A percentile compares a stretch with the other conserved stretches of the same genome.
These are phyloP conservation scores for Simplicillium sp. DNA, from an alignment of 2,329 filamentous ascomycete species.

Conservation along the genomic window DNA sequence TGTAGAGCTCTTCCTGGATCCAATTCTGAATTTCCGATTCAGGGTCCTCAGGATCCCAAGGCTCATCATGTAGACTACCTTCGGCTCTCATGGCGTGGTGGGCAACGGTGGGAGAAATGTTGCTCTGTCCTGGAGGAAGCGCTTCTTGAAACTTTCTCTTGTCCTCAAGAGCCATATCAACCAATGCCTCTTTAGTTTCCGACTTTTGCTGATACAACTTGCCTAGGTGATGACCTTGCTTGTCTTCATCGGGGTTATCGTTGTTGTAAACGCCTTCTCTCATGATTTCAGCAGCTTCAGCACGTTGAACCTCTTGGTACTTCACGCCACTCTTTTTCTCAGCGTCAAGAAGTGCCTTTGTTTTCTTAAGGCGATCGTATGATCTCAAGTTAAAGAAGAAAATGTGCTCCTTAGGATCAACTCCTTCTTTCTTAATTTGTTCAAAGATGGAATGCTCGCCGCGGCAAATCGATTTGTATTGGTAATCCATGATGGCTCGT, in stretches of 20 bases:
- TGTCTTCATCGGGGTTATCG: slow-evolving; percentile 32
- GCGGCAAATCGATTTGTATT: slow-evolving; percentile 91
- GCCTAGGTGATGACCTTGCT: slow-evolving; percentile 38
- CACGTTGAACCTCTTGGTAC: slow-evolving; percentile 80
- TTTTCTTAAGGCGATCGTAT: slow-evolving; percentile 87
- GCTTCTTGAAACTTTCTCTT: slow-evolving; percentile 44
- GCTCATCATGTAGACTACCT: slow-evolving; percentile 54
- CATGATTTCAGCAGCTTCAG: slow-evolving; percentile 85
- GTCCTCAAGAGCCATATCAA: slow-evolving; percentile 31
- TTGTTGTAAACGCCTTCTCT: slow-evolving; percentile 53
- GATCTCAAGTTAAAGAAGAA: slow-evolving; percentile 91
- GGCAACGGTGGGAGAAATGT: slow-evolving; percentile 43
- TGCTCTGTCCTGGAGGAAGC: slow-evolving; percentile 24
- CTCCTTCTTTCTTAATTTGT: slow-evolving; percentile 60
- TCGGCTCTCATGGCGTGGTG: slow-evolving; percentile 69
- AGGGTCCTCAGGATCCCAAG: slow-evolving; percentile 62
- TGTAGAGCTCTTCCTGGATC: slow-evolving; percentile 92
- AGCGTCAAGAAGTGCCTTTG: slow-evolving; percentile 59
- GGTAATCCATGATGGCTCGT: slow-evolving; percentile 94
- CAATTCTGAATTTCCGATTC: slow-evolving; percentile 78
- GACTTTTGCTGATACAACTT: slow-evolving; percentile 23
- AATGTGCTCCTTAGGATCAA: slow-evolving; percentile 71
- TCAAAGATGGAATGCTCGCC: slow-evolving; percentile 87
- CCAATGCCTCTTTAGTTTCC: slow-evolving; percentile 23
- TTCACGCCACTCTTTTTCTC: slow-evolving; percentile 75